phyloP scores from a whole-genome alignment of 768 basidiomycete species.

The Hypsizygus marmoreus region DNA sequence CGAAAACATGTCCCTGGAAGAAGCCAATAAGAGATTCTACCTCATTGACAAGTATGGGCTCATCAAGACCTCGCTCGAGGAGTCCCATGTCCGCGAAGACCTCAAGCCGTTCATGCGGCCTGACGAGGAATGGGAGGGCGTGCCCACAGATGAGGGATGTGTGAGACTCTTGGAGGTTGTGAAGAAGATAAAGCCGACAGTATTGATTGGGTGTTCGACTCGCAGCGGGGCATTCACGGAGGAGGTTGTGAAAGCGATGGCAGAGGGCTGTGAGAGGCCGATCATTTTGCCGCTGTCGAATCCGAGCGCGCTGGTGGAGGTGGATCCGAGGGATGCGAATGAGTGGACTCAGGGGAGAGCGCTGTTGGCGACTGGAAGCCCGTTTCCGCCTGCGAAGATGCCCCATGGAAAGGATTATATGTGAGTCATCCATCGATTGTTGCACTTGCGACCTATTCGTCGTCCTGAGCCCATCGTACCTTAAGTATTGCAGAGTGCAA shows the following conservation, averaged over 20 bases:
- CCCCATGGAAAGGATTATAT: conserved; percentile 64
- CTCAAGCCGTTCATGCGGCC: conserved; percentile 58
- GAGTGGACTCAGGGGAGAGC: conserved; percentile 83
- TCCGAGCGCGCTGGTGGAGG: conserved; percentile 77
- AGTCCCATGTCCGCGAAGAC: conserved; percentile 44
- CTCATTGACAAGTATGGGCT: conserved; percentile 72
- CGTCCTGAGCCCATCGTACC: background rate
- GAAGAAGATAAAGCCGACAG: conserved; percentile 72
- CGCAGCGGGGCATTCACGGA: conserved; percentile 76
- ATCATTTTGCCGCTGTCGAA: conserved; percentile 87
- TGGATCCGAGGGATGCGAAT: conserved; percentile 67
- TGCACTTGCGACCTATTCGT: background rate
- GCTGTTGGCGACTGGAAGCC: conserved; percentile 81
- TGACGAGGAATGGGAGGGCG: conserved; percentile 55
- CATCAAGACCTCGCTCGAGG: conserved; percentile 49
- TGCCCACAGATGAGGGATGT: conserved; percentile 35
- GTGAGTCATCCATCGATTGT: conserved; percentile 49
- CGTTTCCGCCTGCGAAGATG: conserved; percentile 74
- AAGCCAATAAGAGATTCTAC: conserved; percentile 70
- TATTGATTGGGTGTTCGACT: conserved; percentile 85
- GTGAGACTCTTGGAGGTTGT: conserved; percentile 67
- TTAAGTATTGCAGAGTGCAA: conserved; percentile 74
- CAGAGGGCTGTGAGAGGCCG: conserved; percentile 66
- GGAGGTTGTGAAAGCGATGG: conserved; percentile 70
- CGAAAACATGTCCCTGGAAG: conserved; percentile 50